Evolutionary conservation across 192 early-diverging fungal species (phyloP), one percentile per base, ranked within the genome.

Genomic region (Gorgonomyces haynaldii): DNA sequence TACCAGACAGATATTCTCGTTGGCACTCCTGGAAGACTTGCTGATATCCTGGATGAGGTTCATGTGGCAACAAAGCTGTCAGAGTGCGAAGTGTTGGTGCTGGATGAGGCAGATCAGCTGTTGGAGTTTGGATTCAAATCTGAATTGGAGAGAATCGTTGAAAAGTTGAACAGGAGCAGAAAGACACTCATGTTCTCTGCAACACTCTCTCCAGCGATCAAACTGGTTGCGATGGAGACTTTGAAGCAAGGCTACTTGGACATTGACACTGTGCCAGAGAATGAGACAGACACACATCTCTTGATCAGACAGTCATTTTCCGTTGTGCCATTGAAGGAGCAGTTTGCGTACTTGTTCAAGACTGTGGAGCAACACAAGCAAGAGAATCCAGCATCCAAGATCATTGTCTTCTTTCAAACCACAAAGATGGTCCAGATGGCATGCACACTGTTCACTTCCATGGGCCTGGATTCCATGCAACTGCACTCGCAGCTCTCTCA

Each of bases 71-170:
- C 4, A 5, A 50, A 25, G 37, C 21, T 40, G 3, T 43, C 6
- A 23, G 46, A 61, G 8, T 20, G 2, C 21, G 20, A 10, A 24
- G 16, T 57, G 42, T 67, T 96, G 41, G 78, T 98, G 34, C 69
- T 96, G 50, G 95, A 98, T 62, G 95, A 98, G 67, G 89, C 89
- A 8, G 95, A 98, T 61, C 78, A 86, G 58, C 67, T 98, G 45
- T 65, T 98, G 44, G 88, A 98, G 35, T 85, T 91, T 84, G 93
- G 93, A 13, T 96, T 96, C 72, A 74, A 75, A 53, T 65, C 73
- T 6, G 83, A 81, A 49, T 71, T 96, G 32, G 68, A 83, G 29
- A 46, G 58, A 17, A 88, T 93, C 54, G 49, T 78, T 2, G 38
- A 46, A 0, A 30, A 56, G 0, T 55, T 88, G 13, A 85, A 91